These are phyloP conservation scores for Neckera pumila DNA, from an alignment of 225 moss, liverwort and hornwort species.

Conservation along the genomic window DNA sequence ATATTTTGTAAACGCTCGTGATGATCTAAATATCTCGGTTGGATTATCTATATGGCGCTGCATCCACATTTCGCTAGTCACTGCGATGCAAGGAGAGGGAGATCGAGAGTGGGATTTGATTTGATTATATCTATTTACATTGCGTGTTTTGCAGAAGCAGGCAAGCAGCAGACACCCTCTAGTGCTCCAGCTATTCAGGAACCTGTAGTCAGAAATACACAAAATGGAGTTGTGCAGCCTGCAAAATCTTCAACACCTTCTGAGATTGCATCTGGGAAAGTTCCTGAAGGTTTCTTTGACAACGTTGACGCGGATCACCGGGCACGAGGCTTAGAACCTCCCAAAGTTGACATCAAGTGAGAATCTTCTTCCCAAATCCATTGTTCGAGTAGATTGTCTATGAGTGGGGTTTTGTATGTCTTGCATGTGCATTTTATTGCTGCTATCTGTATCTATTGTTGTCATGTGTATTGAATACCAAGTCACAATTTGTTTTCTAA, in stretches of 20 bases:
- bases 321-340: constrained; percentile 82
- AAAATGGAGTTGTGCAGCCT: constrained; percentile 12
- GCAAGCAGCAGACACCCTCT: background rate
- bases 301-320: constrained; percentile 86
- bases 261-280: constrained; percentile 20
- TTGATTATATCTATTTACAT: background rate
- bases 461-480: background rate
- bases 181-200: constrained; percentile 6
- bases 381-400: background rate
- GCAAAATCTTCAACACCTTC: background rate
- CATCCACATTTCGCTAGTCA: background rate
- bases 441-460: background rate
- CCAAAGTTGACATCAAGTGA: constrained; percentile 82
- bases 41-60: background rate
- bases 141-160: constrained; percentile 18
- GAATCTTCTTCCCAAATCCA: background rate
- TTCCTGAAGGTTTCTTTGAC: constrained; percentile 97
- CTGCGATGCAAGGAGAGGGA: background rate
- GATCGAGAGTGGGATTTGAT: background rate
- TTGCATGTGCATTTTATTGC: background rate
- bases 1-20: background rate
- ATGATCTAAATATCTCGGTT: background rate
- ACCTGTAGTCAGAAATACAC: background rate
- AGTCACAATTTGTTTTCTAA: background rate
- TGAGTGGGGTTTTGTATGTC: background rate